Evolutionary conservation across 2,329 filamentous ascomycete species (phyloP).

Genomic region (Penicillium janthinellum): DNA sequence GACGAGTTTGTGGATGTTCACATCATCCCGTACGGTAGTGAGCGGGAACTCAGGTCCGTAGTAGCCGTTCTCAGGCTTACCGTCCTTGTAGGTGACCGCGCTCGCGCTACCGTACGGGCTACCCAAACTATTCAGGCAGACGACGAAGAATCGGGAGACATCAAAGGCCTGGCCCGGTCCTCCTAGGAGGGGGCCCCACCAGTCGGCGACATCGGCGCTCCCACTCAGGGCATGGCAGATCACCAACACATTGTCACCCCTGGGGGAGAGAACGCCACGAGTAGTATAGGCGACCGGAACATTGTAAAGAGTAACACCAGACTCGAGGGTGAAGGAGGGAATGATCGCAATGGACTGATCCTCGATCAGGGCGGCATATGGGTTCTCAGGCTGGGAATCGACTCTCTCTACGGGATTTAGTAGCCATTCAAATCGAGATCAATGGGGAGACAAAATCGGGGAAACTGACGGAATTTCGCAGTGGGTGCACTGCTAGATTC

Average conservation of each 20-base stretch:
- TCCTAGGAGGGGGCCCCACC: conserved; percentile 59
- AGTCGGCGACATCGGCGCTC: conserved; percentile 58
- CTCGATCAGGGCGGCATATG: conserved; percentile 80
- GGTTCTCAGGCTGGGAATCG: conserved; percentile 80
- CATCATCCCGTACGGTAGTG: conserved; percentile 93
- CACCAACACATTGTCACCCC: conserved; percentile 64
- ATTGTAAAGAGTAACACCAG: conserved; percentile 80
- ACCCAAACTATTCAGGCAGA: conserved; percentile 58
- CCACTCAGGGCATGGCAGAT: conserved; percentile 60
- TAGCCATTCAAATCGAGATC: conserved; percentile 39
- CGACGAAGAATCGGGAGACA: conserved; percentile 55
- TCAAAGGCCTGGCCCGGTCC: conserved; percentile 57
- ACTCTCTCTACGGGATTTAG: conserved; percentile 60
- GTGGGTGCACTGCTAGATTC: conserved; percentile 22
- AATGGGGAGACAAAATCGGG: conserved; percentile 12
- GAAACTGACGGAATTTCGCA: conserved; percentile 43
- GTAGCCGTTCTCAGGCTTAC: conserved; percentile 68
- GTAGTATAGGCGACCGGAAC: conserved; percentile 67
- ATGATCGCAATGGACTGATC: conserved; percentile 86
- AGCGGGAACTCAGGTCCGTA: conserved; percentile 97
- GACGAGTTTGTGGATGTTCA: conserved; percentile 65
- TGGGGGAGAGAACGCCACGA: conserved; percentile 59
- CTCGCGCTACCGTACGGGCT: conserved; percentile 59
- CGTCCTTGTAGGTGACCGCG: conserved; percentile 76
- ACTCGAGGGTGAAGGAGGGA: conserved; percentile 89